Base-by-base conservation (phyloP, 768 basidiomycete species). In the Leccinum uliginosum region DNA sequence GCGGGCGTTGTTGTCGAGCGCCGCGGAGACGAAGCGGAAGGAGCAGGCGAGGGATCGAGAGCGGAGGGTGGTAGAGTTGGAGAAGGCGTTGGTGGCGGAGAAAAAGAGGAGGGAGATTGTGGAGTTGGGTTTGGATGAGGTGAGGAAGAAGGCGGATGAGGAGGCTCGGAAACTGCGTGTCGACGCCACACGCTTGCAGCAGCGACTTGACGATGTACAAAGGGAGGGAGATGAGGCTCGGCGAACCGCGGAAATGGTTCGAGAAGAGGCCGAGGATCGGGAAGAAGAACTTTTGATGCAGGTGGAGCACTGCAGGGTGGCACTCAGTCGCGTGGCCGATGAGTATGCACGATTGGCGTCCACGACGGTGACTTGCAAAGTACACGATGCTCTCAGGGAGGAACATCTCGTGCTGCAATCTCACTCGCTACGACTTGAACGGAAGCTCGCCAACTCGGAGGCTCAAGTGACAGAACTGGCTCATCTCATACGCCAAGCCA, bases 361-460 rank as follows among this genome's bases (percentile, higher is more conserved):
- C 7, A 67, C 73, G 29, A 76, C 80, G 3, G 74, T 84, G 12
- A 62, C 77, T 6, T 59, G 62, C 43, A 59, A 70, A 23, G 66
- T 70, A 1, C 72, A 80, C 58, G 64, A 65, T 19, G 59, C 64
- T 7, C 74, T 86, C 34, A 74, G 75, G 65, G 69, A 73, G 30
- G 73, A 78, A 27, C 69, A 78, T 56, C 54, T 70, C 2, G 60
- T 67, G 4, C 58, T 78, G 29, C 78, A 78, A 54, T 60, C 80
- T 10, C 78, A 75, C 8, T 70, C 74, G 24, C 68, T 76, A 26
- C 83, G 86, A 27, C 71, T 89, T 12, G 83, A 87, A 62, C 82
- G 88, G 57, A 88, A 85, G 67, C 74, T 89, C 14, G 82, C 81
- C 40, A 87, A 86, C 63, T 76, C 86, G 5, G 84, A 89, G 54